phyloP scores from a whole-genome alignment of 345 rosid species.

The Brassica incana region DNA sequence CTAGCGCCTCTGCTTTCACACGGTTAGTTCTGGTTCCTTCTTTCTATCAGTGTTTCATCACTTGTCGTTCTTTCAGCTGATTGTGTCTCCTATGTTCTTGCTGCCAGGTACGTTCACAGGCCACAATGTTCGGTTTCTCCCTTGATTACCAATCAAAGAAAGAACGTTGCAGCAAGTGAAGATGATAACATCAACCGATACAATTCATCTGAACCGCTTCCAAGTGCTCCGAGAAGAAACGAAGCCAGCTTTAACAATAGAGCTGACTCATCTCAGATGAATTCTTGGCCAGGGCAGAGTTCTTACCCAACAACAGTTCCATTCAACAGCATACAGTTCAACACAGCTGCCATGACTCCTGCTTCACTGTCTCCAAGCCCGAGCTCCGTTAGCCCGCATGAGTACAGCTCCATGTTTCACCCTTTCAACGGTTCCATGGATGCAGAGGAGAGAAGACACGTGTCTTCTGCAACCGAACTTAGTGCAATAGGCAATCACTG shows the following conservation, averaged over 20 bases:
- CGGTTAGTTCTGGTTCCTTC: conserved; percentile 46
- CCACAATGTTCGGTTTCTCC: conserved; percentile 43
- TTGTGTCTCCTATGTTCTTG: conserved; percentile 21
- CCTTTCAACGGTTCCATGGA: conserved; percentile 43
- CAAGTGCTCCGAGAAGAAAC: conserved; percentile 50
- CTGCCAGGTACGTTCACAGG: conserved; percentile 64
- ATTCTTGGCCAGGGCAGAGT: conserved; percentile 47
- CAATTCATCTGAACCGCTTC: conserved; percentile 43
- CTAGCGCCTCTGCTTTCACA: conserved; percentile 84
- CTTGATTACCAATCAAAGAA: conserved; percentile 25
- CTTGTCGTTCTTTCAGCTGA: conserved; percentile 23
- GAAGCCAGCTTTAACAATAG: conserved; percentile 7
- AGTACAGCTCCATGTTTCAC: conserved; percentile 47
- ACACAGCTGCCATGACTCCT: conserved; percentile 42
- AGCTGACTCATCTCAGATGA: conserved; percentile 34
- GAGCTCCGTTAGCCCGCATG: conserved; percentile 58
- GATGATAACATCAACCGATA: conserved; percentile 33
- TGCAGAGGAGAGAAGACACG: conserved; percentile 54
- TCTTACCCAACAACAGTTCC: conserved; percentile 52
- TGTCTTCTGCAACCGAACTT: conserved; percentile 57
- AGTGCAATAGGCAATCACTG: conserved; percentile 66
- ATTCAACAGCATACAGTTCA: conserved; percentile 42
- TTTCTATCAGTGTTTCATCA: neutral
- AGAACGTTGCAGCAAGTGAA: conserved; percentile 22
- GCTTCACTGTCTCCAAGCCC: conserved; percentile 52